These are phyloP conservation scores for Colletotrichum higginsianum DNA, from an alignment of 2,329 filamentous ascomycete genomes.

Conservation along the genomic window DNA sequence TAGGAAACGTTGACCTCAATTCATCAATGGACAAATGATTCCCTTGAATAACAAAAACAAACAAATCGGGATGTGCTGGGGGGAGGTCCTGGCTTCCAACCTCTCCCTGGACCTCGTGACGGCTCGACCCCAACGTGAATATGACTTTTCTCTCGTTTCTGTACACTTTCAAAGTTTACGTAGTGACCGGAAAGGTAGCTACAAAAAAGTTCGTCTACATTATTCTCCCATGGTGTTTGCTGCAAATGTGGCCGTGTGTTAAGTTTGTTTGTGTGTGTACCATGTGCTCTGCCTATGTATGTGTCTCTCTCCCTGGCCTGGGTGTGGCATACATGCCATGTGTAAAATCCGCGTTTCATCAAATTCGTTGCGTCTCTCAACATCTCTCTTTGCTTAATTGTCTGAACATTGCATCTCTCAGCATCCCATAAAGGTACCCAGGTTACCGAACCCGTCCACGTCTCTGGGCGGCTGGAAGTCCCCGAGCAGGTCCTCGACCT, in stretches of 20 bases:
- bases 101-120: conserved; percentile 29
- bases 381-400: background rate
- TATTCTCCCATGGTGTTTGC: background rate
- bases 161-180: conserved; percentile 9
- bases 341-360: background rate
- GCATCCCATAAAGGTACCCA: conserved; percentile 47
- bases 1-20: conserved; percentile 46
- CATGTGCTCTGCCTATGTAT: background rate
- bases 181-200: conserved; percentile 38
- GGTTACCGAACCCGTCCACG: conserved; percentile 48
- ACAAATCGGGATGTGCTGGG: conserved; percentile 12
- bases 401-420: background rate
- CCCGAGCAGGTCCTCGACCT: conserved; percentile 75
- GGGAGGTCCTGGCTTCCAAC: conserved; percentile 14
- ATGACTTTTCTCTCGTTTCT: conserved; percentile 31
- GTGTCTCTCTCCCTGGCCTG: background rate
- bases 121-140: conserved; percentile 37
- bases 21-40: conserved; percentile 46
- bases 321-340: no score
- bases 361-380: conserved; percentile 2
- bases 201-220: conserved; percentile 29
- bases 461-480: conserved; percentile 48
- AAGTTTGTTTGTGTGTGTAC: background rate
- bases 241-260: no score
- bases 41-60: conserved; percentile 32